Evolutionary conservation across 768 basidiomycete species (phyloP).

Genomic region (Collybia mongolica): DNA sequence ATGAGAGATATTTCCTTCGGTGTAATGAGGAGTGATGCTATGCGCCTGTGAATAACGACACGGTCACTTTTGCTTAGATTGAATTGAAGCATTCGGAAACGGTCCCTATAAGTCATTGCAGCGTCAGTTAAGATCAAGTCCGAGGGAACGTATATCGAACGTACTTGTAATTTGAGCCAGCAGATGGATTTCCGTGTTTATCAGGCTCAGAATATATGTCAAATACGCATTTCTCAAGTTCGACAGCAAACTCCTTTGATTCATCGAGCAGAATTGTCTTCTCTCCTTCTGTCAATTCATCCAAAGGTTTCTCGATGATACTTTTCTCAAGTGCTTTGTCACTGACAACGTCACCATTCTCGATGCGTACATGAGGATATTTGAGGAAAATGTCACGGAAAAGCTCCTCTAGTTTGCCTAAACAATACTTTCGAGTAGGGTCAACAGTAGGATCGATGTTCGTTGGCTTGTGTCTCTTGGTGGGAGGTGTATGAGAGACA

Average conservation of each 20-base stretch:
- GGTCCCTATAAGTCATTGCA: slow-evolving; percentile 54
- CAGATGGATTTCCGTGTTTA: slow-evolving; percentile 60
- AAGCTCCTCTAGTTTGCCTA: slow-evolving; percentile 71
- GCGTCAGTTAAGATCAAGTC: background rate
- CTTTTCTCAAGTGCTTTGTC: slow-evolving; percentile 12
- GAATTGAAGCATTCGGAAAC: slow-evolving; percentile 87
- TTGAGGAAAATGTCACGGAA: slow-evolving; percentile 69
- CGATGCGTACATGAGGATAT: slow-evolving; percentile 55
- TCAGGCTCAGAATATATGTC: slow-evolving; percentile 78
- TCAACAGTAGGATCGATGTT: slow-evolving; percentile 53
- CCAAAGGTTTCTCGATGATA: slow-evolving; percentile 41
- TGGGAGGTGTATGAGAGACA: slow-evolving; percentile 34
- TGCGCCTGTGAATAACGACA: slow-evolving; percentile 73
- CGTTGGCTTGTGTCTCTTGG: slow-evolving; percentile 48
- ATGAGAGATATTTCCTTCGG: slow-evolving; percentile 77
- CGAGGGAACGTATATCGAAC: slow-evolving; percentile 9
- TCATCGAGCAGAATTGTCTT: slow-evolving; percentile 51
- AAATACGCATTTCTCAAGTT: slow-evolving; percentile 76
- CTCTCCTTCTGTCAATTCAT: slow-evolving; percentile 61
- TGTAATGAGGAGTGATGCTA: slow-evolving; percentile 63
- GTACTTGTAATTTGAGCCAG: slow-evolving; percentile 81
- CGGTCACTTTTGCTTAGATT: slow-evolving; percentile 85
- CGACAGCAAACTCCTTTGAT: slow-evolving; percentile 63
- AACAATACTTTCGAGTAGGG: slow-evolving; percentile 76
- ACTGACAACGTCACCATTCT: slow-evolving; percentile 23